Conservation (phyloP, 257 asterid species). For the Thymus mandschuricus region DNA sequence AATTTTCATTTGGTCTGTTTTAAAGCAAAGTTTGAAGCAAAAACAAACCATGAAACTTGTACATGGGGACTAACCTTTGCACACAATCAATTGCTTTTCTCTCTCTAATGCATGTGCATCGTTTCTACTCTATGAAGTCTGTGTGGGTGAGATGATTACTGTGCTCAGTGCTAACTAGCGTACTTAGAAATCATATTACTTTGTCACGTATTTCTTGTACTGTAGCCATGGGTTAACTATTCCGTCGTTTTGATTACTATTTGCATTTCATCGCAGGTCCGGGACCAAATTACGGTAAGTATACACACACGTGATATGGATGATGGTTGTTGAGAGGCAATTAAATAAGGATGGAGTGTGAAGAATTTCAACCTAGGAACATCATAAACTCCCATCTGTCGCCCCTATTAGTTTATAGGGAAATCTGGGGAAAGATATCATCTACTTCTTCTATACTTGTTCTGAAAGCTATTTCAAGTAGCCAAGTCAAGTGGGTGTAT, state of each 20-base stretch:
- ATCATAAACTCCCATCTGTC: slow-evolving; percentile 26
- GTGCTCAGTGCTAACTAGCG: slow-evolving; percentile 64
- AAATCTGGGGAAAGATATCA: not conserved
- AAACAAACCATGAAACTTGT: slow-evolving; percentile 42
- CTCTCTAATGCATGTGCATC: slow-evolving; percentile 57
- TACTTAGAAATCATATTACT: slow-evolving; percentile 55
- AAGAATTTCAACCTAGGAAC: slow-evolving; percentile 30
- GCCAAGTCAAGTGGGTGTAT: slow-evolving; percentile 20
- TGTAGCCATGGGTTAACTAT: not conserved
- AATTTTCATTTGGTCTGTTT: slow-evolving; percentile 62
- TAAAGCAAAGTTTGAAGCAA: slow-evolving; percentile 61
- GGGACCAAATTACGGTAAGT: not conserved
- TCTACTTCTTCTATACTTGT: slow-evolving; percentile 19
- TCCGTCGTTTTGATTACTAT: not conserved
- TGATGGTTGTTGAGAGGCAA: slow-evolving; percentile 14
- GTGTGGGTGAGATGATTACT: slow-evolving; percentile 67
- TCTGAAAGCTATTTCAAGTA: slow-evolving; percentile 12
- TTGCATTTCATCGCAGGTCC: not conserved
- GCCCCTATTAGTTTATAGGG: slow-evolving; percentile 11
- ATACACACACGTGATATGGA: slow-evolving; percentile 26
- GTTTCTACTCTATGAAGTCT: slow-evolving; percentile 46
- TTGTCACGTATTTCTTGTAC: not conserved
- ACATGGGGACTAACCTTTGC: slow-evolving; percentile 64
- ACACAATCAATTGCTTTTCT: slow-evolving; percentile 50
- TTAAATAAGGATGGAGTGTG: slow-evolving; percentile 33